Evolutionary conservation across 2,329 filamentous ascomycete genomes (phyloP).

Genomic region (Colletotrichum chrysophilum): DNA sequence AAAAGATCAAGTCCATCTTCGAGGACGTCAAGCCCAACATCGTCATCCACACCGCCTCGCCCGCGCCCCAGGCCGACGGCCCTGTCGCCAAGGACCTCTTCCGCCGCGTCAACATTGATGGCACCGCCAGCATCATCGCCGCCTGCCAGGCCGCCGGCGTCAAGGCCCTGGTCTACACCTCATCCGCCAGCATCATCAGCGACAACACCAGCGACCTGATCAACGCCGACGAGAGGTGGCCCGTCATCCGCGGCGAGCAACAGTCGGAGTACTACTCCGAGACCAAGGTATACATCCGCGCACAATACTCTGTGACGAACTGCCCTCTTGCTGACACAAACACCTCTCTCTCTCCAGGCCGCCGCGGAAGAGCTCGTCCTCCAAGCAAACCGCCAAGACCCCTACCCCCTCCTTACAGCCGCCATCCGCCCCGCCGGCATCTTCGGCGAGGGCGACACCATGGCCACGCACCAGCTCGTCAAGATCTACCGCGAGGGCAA

Average conservation of each 20-base stretch:
- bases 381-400: conserved; percentile 68
- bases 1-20: conserved; percentile 68
- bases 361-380: conserved; percentile 84
- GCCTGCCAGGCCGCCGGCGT: conserved; percentile 74
- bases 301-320: not conserved
- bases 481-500: conserved; percentile 71
- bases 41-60: conserved; percentile 90
- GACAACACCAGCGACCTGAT: conserved; percentile 81
- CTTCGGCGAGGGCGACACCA: conserved; percentile 87
- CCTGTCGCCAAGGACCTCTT: conserved; percentile 65
- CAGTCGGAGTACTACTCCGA: conserved; percentile 87
- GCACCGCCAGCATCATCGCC: conserved; percentile 78
- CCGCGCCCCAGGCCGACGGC: conserved; percentile 59
- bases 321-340: not conserved
- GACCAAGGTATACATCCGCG: conserved; percentile 70
- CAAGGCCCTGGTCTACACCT: conserved; percentile 88
- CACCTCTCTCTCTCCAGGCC: conserved; percentile 50
- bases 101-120: conserved; percentile 85
- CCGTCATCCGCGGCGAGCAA: conserved; percentile 72
- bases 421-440: conserved; percentile 87
- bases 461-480: conserved; percentile 76
- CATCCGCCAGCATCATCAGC: conserved; percentile 84
- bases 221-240: conserved; percentile 86
- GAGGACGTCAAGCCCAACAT: conserved; percentile 74
- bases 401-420: conserved; percentile 70